Evolutionary conservation across 768 basidiomycete species (phyloP), one percentile per base, ranked within the genome.

Genomic region (Boletellus ananiceps): DNA sequence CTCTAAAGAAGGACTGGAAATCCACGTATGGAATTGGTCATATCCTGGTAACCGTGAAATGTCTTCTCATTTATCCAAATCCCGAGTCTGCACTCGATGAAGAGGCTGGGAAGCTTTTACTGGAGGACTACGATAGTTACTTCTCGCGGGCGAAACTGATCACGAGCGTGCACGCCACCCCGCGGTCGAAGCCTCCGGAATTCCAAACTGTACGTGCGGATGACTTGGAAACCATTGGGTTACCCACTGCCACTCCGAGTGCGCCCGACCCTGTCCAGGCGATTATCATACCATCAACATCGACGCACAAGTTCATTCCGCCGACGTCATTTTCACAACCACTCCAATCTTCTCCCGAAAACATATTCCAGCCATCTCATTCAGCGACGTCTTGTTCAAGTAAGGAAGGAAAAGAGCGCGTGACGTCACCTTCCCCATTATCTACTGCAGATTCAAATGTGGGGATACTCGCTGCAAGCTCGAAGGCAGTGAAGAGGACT

Each of bases 1-100:
- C 93, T 7, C 73, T 97, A 21, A 97, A 96, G 78, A 95, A 96
- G 68, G 93, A 95, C 61, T 97, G 94, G 94, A 88, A 93, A 65
- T 79, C 88, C 19, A 80, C 84, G 12, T 94, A 91, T 59, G 94
- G 94, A 42, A 92, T 98, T 27, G 81, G 76, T 13, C 91, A 94
- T 65, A 95, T 95, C 51, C 78, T 95, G 14, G 84, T 92, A 50
- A 94, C 92, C 25, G 85, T 97, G 56, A 94, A 93, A 66, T 96
- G 94, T 63, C 81, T 98, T 40, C 79, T 98, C 54, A 97, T 98
- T 57, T 93, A 93, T 63, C 94, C 94, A 27, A 96, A 96, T 64
- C 92, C 95, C 29, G 94, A 97, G 67, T 94, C 91, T 8, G 95
- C 94, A 0, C 74, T 97, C 41, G 93, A 97, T 65, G 94, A 97